Percentiles rank a stretch among this genome's conserved stretches.
phyloP scores from a whole-genome alignment of 148 eudicot species.

The Polygonum aviculare region DNA sequence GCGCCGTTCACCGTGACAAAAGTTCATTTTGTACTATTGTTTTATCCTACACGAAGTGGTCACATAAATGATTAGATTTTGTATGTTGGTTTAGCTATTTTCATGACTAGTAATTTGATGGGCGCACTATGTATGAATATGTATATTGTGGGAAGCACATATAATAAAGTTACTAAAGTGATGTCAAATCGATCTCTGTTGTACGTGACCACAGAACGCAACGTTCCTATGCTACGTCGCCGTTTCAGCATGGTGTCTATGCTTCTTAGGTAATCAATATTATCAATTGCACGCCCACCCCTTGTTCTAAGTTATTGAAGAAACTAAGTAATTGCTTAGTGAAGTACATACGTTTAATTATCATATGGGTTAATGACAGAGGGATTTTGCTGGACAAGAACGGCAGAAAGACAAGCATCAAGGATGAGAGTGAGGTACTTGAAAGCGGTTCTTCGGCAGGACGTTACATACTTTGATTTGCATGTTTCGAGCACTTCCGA shows the following conservation, averaged over 20 bases:
- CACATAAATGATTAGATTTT: too few species aligned
- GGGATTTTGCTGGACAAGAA: constrained; percentile 66
- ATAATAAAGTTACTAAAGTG: background rate
- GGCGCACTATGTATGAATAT: background rate
- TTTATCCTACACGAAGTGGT: too few species aligned
- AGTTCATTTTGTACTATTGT: too few species aligned
- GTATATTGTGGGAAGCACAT: background rate
- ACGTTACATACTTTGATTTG: constrained; percentile 51
- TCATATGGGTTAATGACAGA: constrained; percentile 14
- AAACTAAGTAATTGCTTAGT: background rate
- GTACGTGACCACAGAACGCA: constrained; percentile 30
- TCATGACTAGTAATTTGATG: background rate
- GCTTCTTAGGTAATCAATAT: constrained; percentile 47
- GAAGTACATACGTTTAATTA: background rate
- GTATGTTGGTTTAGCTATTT: background rate
- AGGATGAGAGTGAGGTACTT: constrained; percentile 36
- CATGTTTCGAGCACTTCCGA: constrained; percentile 45
- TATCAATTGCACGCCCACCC: background rate
- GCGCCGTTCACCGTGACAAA: too few species aligned
- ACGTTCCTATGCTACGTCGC: constrained; percentile 40
- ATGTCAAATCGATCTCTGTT: background rate
- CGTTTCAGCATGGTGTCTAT: constrained; percentile 39
- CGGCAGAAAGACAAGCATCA: constrained; percentile 50
- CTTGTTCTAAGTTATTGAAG: background rate
- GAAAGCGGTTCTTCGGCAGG: constrained; percentile 50